phyloP scores from a whole-genome alignment of 1,139 yeast species.

The Yamadazyma membranifaciens region DNA sequence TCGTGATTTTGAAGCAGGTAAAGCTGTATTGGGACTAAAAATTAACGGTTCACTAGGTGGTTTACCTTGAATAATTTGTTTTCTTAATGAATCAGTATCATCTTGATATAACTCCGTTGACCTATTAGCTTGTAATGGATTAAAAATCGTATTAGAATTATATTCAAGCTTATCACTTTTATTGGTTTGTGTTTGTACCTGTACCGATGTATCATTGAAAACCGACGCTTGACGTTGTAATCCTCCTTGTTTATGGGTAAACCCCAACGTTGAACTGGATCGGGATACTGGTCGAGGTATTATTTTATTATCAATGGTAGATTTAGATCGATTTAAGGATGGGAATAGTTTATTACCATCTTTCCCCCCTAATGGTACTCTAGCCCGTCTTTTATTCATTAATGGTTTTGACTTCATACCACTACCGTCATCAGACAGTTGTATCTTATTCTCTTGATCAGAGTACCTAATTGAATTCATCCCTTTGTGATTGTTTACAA shows the following conservation, averaged over 20 bases:
- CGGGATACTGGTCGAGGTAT: conserved; percentile 22
- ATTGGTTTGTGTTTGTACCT: neutral
- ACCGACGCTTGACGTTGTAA: conserved; percentile 5
- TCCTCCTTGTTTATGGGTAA: conserved; percentile 18
- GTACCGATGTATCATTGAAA: neutral
- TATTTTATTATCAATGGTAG: conserved; percentile 21
- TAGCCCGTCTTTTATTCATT: conserved; percentile 7
- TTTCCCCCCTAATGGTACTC: conserved; percentile 53
- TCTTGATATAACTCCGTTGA: conserved; percentile 18
- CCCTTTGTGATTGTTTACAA: conserved; percentile 3
- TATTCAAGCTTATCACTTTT: neutral
- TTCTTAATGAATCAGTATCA: conserved; percentile 24
- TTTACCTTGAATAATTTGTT: conserved; percentile 12
- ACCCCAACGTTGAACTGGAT: conserved; percentile 43
- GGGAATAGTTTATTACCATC: conserved; percentile 37
- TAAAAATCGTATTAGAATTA: conserved; percentile 13
- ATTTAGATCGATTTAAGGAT: conserved; percentile 32
- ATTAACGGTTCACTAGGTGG: conserved; percentile 15
- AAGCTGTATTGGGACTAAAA: conserved; percentile 20
- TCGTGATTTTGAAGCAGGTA: conserved; percentile 19
- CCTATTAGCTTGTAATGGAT: conserved; percentile 15
- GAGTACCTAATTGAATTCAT: conserved; percentile 6
- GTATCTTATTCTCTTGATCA: conserved; percentile 15
- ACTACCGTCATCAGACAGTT: neutral
- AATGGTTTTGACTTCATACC: neutral